Evolutionary conservation across 352 stramenopile genomes (phyloP), one percentile per base, ranked within the genome.

Genomic region (Thraustotheca clavata): DNA sequence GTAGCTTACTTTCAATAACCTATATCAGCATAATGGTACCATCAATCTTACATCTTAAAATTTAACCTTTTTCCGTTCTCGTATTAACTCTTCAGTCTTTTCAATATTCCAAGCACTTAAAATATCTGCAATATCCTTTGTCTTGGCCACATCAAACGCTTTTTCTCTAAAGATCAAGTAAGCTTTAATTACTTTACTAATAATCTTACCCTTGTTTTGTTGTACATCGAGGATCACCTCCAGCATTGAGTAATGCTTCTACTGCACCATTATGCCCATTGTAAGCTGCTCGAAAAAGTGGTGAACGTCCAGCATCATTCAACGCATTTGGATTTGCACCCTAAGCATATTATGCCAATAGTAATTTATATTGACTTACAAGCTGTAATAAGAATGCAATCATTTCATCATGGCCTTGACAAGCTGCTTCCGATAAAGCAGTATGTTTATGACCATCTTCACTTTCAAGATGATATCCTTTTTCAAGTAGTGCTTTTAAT

Each of bases 401-500:
- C 14, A 95, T 69, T 1, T 80, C 73, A 6, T 73, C 70, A 55
- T 96, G 78, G 1, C 87, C 87, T 61, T 96, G 87, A n/a, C 76
- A 88, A 0, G 85, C 80, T 2, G 88, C 89, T 69, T 96, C 89
- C 0, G 82, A 93, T 0, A 97, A 68, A 7, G 87, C 76, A 7
- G 88, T 95, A 67, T 96, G 87, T 4, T 80, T 73, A 39, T 94
- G 85, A 16, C 83, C 87, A 47, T 96, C 88, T 35, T 86, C 71
- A 20, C 76, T 91, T 34, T 97, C 88, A 11, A 96, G 62, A 46
- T 95, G 82, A 62, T 90, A 96, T 38, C 89, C 92, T 55, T 95
- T 89, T 40, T 91, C 85, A 4, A 97, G 49, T 46, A 71, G 80
- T 12, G 76, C 73, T 7, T 84, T 69, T 4, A 96, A 71, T 1